Evolutionary conservation across 768 basidiomycete genomes (phyloP).

Genomic region (Mycena polygramma): DNA sequence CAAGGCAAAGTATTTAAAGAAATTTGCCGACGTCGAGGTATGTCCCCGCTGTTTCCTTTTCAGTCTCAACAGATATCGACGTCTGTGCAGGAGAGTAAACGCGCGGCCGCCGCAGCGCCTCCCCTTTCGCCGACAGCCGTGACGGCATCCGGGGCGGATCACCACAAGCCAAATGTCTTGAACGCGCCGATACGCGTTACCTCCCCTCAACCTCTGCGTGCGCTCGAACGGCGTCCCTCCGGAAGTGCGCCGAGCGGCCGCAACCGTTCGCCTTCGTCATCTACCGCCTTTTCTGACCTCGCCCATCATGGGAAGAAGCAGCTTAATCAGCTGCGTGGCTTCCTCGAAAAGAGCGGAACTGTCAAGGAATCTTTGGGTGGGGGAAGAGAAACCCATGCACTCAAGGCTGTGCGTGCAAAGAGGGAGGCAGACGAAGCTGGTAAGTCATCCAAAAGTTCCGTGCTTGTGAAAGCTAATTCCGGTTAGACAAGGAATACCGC

Average conservation of each 20-base stretch:
- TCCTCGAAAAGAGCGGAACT: slow-evolving; percentile 82
- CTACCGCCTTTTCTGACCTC: slow-evolving; percentile 86
- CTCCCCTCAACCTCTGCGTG: slow-evolving; percentile 80
- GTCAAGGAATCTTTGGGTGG: slow-evolving; percentile 72
- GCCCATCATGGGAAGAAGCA: slow-evolving; percentile 93
- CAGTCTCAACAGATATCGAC: slow-evolving; percentile 17
- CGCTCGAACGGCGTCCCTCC: slow-evolving; percentile 82
- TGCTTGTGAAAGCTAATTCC: slow-evolving; percentile 20
- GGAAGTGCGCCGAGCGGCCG: slow-evolving; percentile 65
- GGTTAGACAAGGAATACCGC: slow-evolving; percentile 88
- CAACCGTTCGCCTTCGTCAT: slow-evolving; percentile 85
- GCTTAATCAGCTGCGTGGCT: slow-evolving; percentile 86
- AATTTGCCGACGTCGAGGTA: slow-evolving; percentile 91
- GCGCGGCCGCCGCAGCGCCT: slow-evolving; percentile 54
- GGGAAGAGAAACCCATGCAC: slow-evolving; percentile 71
- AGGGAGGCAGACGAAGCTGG: slow-evolving; percentile 94
- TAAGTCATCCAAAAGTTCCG: slow-evolving; percentile 43
- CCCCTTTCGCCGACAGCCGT: slow-evolving; percentile 49
- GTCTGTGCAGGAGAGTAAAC: slow-evolving; percentile 74
- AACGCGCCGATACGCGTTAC: slow-evolving; percentile 67
- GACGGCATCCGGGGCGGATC: slow-evolving; percentile 50
- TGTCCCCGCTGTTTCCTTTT: slow-evolving; percentile 1
- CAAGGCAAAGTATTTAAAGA: slow-evolving; percentile 84
- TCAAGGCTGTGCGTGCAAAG: slow-evolving; percentile 85
- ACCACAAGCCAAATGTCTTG: slow-evolving; percentile 59